Evolutionary conservation across 1,284 basidiomycete species (phyloP).

Genomic region (Leccinum angustisporum): DNA sequence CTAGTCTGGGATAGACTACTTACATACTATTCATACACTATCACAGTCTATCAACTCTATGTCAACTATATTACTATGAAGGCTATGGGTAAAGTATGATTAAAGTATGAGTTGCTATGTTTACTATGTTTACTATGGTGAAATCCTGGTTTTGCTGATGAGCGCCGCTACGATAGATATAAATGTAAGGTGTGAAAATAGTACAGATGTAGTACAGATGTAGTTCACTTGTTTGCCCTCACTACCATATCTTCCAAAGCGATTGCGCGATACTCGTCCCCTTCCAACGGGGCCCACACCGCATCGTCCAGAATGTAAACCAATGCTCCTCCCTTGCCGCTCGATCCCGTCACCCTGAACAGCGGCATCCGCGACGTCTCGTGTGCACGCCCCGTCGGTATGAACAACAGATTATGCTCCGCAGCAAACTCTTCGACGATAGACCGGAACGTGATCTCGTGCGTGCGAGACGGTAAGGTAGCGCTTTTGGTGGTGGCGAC

Average conservation of each 20-base stretch:
- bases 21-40: too few species aligned
- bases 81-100: too few species aligned
- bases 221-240: constrained; percentile 44
- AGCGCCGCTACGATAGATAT: too few species aligned
- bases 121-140: too few species aligned
- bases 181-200: too few species aligned
- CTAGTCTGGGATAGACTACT: too few species aligned
- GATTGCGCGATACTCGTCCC: constrained; percentile 61
- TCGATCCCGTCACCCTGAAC: constrained; percentile 79
- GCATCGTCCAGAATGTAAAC: constrained; percentile 89
- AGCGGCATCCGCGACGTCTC: constrained; percentile 82
- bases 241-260: constrained; percentile 70
- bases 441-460: constrained; percentile 85
- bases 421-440: constrained; percentile 89
- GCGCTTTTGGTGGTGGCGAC: constrained; percentile 14
- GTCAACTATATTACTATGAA: too few species aligned
- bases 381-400: constrained; percentile 83
- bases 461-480: constrained; percentile 47
- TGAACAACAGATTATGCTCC: constrained; percentile 82
- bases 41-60: too few species aligned
- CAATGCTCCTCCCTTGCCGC: constrained; percentile 81
- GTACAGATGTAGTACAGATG: too few species aligned
- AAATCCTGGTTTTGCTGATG: too few species aligned
- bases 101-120: too few species aligned
- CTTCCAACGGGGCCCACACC: constrained; percentile 66